A percentile compares a stretch with the other conserved stretches of the same genome.
Conservation (phyloP, 164 flowering plant species). For the Kingdonia uniflora region DNA sequence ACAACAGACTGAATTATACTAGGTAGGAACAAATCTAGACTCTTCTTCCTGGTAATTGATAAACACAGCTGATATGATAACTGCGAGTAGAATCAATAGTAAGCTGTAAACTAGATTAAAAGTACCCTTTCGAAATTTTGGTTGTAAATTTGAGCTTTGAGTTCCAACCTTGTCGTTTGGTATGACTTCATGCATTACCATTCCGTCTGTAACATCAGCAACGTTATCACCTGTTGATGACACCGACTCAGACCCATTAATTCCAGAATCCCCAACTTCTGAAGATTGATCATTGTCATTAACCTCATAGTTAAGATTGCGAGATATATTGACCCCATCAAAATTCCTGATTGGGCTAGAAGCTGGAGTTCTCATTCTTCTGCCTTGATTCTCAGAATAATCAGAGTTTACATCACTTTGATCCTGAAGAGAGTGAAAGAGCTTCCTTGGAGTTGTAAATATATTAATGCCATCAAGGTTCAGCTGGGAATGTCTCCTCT, state of each 20-base stretch:
- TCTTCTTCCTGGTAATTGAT: constrained; percentile 24
- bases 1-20: constrained; percentile 3
- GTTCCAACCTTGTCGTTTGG: constrained; percentile 11
- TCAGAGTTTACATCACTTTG: constrained; percentile 22
- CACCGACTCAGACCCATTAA: constrained; percentile 45
- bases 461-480: constrained; percentile 45
- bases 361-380: constrained; percentile 34
- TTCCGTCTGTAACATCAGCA: constrained; percentile 12
- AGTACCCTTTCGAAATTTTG: constrained; percentile 10
- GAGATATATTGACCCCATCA: constrained; percentile 16
- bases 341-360: constrained; percentile 23
- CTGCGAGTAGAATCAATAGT: constrained; percentile 23
- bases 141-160: constrained; percentile 6
- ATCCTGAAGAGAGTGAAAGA: constrained; percentile 67
- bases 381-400: constrained; percentile 20
- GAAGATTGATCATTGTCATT: constrained; percentile 12
- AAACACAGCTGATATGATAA: constrained; percentile 19
- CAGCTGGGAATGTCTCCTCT: constrained; percentile 45
- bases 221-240: constrained; percentile 39
- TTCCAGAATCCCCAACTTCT: constrained; percentile 18
- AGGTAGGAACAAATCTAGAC: constrained; percentile 55
- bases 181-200: constrained; percentile 14
- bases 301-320: constrained; percentile 10
- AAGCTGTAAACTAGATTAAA: constrained; percentile 20
- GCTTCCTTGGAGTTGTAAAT: constrained; percentile 73